phyloP scores from a whole-genome alignment of 176 grass and related monocot species.

The Musa troglodytarum region DNA sequence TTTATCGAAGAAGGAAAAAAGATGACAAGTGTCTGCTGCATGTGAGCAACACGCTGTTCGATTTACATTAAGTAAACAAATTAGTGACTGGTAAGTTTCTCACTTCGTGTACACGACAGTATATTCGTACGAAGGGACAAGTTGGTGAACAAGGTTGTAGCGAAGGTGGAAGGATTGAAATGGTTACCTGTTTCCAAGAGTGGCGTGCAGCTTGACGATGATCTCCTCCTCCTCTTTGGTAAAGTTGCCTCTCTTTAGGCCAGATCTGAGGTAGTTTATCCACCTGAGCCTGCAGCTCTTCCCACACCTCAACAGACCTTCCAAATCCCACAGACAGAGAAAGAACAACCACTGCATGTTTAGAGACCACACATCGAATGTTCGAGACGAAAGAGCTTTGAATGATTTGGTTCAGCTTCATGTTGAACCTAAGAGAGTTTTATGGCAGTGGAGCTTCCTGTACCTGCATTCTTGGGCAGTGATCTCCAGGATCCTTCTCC shows the following conservation, averaged over 20 bases:
- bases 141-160: too few species aligned
- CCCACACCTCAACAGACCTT: not conserved
- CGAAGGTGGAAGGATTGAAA: not conserved
- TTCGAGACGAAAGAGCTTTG: not conserved
- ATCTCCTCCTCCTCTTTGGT: not conserved
- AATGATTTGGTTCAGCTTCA: not conserved
- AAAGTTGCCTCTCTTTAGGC: conserved; percentile 1
- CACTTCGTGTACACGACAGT: too few species aligned
- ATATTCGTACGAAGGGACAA: too few species aligned
- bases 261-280: not conserved
- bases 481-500: conserved; percentile 21
- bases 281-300: conserved; percentile 5
- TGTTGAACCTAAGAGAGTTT: not conserved
- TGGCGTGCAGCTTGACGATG: not conserved
- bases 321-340: not conserved
- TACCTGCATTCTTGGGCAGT: conserved; percentile 22
- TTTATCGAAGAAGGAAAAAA: too few species aligned
- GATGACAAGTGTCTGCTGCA: too few species aligned
- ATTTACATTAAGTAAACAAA: too few species aligned
- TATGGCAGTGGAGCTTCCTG: not conserved
- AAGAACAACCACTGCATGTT: not conserved
- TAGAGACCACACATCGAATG: not conserved
- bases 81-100: too few species aligned
- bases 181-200: not conserved
- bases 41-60: too few species aligned